These are phyloP conservation scores for Chenopodium album DNA, from an alignment of 148 eudicot genomes.

Conservation along the genomic window DNA sequence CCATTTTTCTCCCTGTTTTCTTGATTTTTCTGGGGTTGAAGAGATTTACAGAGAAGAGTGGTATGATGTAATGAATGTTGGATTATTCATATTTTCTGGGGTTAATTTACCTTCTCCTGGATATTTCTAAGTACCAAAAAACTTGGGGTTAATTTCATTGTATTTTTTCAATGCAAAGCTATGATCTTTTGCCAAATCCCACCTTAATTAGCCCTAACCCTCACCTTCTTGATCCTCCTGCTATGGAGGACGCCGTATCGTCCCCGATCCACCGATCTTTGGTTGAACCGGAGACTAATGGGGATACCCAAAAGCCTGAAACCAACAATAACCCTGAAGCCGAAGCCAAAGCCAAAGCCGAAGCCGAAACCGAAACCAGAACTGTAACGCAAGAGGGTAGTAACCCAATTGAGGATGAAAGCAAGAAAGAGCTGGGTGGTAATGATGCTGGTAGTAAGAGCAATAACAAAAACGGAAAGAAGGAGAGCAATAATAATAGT, in stretches of 20 bases:
- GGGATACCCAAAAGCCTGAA: constrained; percentile 28
- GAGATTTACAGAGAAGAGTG: background rate
- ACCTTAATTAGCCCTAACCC: constrained; percentile 35
- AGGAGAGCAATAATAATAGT: constrained; percentile 10
- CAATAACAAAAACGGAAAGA: constrained; percentile 24
- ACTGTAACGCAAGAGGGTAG: constrained; percentile 10
- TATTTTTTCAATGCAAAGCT: constrained; percentile 26
- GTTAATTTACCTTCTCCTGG: background rate
- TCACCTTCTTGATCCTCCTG: constrained; percentile 32
- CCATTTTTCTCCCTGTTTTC: background rate
- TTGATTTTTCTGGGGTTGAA: background rate
- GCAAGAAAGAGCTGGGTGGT: constrained; percentile 4
- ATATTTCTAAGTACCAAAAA: background rate
- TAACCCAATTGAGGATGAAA: constrained; percentile 21
- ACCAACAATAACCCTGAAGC: constrained; percentile 22
- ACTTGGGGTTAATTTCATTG: background rate
- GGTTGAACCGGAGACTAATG: constrained; percentile 21
- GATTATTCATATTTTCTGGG: background rate
- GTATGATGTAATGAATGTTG: constrained; percentile 22
- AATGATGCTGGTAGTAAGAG: constrained; percentile 11
- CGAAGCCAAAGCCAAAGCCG: background rate
- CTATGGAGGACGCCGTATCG: constrained; percentile 45
- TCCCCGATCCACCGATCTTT: constrained; percentile 54
- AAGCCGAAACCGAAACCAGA: background rate
- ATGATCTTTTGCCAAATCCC: constrained; percentile 48